Conservation (phyloP, 2,329 filamentous ascomycete genomes). For the Aspergillus pseudoviridinutans region DNA sequence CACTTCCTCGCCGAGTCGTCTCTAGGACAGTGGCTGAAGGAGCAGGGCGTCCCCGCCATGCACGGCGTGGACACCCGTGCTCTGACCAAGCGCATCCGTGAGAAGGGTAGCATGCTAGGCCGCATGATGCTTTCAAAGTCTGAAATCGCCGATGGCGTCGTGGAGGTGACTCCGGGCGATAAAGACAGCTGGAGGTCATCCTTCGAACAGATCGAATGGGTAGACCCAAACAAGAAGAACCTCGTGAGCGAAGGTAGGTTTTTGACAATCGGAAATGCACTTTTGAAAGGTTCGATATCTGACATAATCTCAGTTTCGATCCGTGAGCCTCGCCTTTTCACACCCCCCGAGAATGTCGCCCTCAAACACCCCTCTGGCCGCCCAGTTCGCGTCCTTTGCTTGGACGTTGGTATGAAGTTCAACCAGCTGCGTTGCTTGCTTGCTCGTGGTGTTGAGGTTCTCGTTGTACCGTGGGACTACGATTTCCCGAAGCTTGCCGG, state of each 20-base stretch:
- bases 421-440: constrained; percentile 95
- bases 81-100: constrained; percentile 87
- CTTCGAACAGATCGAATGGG: constrained; percentile 83
- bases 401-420: constrained; percentile 97
- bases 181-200: constrained; percentile 48
- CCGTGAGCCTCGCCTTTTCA: constrained; percentile 79
- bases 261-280: background rate
- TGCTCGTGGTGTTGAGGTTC: constrained; percentile 83
- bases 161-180: constrained; percentile 40
- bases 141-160: constrained; percentile 33
- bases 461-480: constrained; percentile 95
- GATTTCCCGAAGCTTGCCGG: constrained; percentile 74
- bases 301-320: constrained; percentile 69
- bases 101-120: constrained; percentile 94
- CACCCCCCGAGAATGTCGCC: constrained; percentile 64
- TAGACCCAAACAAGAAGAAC: constrained; percentile 88
- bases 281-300: background rate
- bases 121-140: constrained; percentile 73
- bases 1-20: constrained; percentile 90
- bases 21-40: constrained; percentile 90
- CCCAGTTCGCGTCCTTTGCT: constrained; percentile 78
- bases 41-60: constrained; percentile 89
- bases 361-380: constrained; percentile 87
- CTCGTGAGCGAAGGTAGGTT: constrained; percentile 86
- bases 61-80: constrained; percentile 92